phyloP scores from a whole-genome alignment of 768 basidiomycete species.

The Kwoniella dendrophila region DNA sequence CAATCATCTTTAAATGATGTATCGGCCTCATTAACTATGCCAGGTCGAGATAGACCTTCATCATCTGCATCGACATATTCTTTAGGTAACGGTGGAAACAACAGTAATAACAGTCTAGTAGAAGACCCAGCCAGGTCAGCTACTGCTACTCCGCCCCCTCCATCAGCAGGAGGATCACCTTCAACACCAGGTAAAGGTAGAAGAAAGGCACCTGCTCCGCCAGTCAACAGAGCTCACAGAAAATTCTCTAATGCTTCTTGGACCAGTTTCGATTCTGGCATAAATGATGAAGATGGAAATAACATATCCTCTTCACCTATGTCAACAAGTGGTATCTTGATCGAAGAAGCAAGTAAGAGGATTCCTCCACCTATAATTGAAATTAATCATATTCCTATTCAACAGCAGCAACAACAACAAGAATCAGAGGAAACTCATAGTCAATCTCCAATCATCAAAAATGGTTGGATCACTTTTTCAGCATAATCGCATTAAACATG shows the following conservation, averaged over 20 bases:
- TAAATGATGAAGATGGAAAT: slow-evolving; percentile 7
- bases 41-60: slow-evolving; percentile 16
- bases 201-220: slow-evolving; percentile 44
- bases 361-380: slow-evolving; percentile 47
- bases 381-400: slow-evolving; percentile 27
- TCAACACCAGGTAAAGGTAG: slow-evolving; percentile 1
- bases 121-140: slow-evolving; percentile 1
- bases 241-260: slow-evolving; percentile 21
- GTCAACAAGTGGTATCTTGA: slow-evolving; percentile 17
- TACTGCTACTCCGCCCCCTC: slow-evolving; percentile 20
- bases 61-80: slow-evolving; percentile 13
- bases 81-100: neutral
- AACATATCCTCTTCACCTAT: neutral
- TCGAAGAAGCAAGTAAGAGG: slow-evolving; percentile 29
- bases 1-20: slow-evolving; percentile 47
- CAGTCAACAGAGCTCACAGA: slow-evolving; percentile 5
- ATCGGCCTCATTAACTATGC: slow-evolving; percentile 32
- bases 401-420: slow-evolving; percentile 2
- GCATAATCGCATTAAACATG: too few species aligned
- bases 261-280: slow-evolving; percentile 25
- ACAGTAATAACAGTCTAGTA: neutral
- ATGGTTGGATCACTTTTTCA: slow-evolving; percentile 10
- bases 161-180: neutral
- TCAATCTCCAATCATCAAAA: too few species aligned
- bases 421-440: neutral